These are phyloP conservation scores for Pseudocercospora fijiensis DNA, from an alignment of 2,329 filamentous ascomycete genomes.

Conservation along the genomic window DNA sequence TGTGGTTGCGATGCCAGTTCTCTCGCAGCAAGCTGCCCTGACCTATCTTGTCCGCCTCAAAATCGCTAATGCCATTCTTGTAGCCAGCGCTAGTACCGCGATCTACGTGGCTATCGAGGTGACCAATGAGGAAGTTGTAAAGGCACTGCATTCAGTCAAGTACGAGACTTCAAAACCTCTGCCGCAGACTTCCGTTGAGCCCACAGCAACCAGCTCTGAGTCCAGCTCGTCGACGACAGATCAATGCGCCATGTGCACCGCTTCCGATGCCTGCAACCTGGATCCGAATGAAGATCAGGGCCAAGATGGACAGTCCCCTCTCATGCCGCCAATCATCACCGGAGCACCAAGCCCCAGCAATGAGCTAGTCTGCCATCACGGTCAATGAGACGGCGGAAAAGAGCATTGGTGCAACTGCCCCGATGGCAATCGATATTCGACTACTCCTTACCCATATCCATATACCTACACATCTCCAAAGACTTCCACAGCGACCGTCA, in stretches of 20 bases:
- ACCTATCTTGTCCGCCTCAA: neutral
- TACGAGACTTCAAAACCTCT: neutral
- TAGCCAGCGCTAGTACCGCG: neutral
- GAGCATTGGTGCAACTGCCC: neutral
- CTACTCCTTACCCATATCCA: neutral
- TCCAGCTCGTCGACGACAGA: slow-evolving; percentile 1
- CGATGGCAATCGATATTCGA: neutral
- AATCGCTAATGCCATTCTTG: neutral
- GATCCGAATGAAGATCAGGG: slow-evolving; percentile 11
- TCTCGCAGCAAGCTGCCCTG: neutral
- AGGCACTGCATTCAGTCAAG: neutral
- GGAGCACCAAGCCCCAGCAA: neutral
- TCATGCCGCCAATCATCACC: neutral
- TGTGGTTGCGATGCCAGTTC: neutral
- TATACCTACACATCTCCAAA: neutral
- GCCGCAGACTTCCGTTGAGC: neutral
- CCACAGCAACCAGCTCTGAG: neutral
- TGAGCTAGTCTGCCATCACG: neutral
- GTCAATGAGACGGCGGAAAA: neutral
- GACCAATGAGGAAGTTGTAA: neutral
- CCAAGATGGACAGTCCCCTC: neutral
- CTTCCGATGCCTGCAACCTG: slow-evolving; percentile 3
- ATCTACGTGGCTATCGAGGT: neutral
- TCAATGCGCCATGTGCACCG: slow-evolving; percentile 9
- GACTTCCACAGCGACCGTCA: neutral